Evolutionary conservation across 169 alveolate species (phyloP).

Genomic region (Plasmodium vivax): DNA sequence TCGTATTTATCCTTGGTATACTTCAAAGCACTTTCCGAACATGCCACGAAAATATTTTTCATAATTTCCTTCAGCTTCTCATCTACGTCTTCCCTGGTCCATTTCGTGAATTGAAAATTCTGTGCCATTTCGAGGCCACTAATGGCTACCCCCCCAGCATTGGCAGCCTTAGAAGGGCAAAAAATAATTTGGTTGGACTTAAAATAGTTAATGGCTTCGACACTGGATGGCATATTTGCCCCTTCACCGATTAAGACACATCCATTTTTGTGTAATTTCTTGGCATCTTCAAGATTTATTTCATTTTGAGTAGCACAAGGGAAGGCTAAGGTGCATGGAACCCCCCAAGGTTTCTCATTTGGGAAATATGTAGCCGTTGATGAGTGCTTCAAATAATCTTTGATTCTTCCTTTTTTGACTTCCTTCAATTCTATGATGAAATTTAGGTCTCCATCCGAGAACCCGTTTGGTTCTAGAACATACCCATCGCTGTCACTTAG

Average conservation of each 20-base stretch:
- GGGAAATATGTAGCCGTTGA: conserved; percentile 78
- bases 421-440: conserved; percentile 79
- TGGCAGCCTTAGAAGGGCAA: conserved; percentile 92
- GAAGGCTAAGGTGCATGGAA: conserved; percentile 84
- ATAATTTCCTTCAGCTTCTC: conserved; percentile 82
- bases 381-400: conserved; percentile 77
- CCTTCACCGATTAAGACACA: conserved; percentile 86
- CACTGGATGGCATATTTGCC: conserved; percentile 90
- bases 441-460: conserved; percentile 79
- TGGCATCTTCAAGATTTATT: conserved; percentile 83
- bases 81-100: conserved; percentile 88
- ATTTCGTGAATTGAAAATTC: conserved; percentile 82
- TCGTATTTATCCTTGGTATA: conserved; percentile 81
- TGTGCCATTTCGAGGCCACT: conserved; percentile 91
- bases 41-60: conserved; percentile 80
- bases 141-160: conserved; percentile 92
- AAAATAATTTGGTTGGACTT: conserved; percentile 77
- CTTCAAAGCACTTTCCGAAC: conserved; percentile 79
- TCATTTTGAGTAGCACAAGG: conserved; percentile 92
- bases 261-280: conserved; percentile 77
- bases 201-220: conserved; percentile 83
- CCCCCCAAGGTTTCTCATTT: conserved; percentile 81
- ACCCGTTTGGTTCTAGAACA: conserved; percentile 83
- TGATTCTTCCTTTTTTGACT: conserved; percentile 73
- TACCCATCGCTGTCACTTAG: conserved; percentile 86